These are phyloP conservation scores for Apiospora hydei DNA, from an alignment of 2,329 filamentous ascomycete genomes.

Conservation along the genomic window DNA sequence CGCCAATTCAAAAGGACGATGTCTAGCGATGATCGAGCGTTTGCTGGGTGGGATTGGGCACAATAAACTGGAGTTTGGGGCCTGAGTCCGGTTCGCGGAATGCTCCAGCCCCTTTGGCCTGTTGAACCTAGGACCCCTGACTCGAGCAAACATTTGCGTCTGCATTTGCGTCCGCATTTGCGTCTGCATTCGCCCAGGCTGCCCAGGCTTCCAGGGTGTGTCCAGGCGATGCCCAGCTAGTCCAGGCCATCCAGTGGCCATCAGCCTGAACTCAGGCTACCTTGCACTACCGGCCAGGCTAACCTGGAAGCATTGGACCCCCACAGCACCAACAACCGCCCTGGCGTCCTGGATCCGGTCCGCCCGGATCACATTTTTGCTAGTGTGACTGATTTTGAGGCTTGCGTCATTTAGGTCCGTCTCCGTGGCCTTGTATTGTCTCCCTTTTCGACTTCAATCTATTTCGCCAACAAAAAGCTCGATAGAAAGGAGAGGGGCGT, in stretches of 20 bases:
- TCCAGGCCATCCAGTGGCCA: not conserved
- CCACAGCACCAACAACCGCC: not conserved
- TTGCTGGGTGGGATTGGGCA: not conserved
- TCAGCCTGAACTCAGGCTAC: slow-evolving; percentile 1
- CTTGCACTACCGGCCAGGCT: not conserved
- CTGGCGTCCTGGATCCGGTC: slow-evolving; percentile 16
- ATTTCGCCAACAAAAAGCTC: not conserved
- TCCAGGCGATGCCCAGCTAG: not conserved
- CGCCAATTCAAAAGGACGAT: not conserved
- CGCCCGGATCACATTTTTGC: slow-evolving; percentile 18
- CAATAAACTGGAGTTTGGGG: slow-evolving; percentile 4
- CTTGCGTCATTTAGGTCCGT: slow-evolving; percentile 11
- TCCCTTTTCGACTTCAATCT: not conserved
- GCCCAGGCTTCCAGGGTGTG: not conserved
- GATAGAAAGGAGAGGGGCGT: not conserved
- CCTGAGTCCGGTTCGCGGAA: not conserved
- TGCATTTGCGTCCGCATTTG: not conserved
- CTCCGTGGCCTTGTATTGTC: not conserved
- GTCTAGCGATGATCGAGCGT: not conserved
- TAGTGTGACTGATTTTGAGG: slow-evolving; percentile 3
- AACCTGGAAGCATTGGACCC: slow-evolving; percentile 5
- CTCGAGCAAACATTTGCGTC: not conserved
- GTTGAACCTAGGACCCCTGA: not conserved
- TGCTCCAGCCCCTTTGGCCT: not conserved
- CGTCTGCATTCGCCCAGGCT: not conserved